phyloP scores from a whole-genome alignment of 2,329 filamentous ascomycete species.

The Dactylellina sp. region DNA sequence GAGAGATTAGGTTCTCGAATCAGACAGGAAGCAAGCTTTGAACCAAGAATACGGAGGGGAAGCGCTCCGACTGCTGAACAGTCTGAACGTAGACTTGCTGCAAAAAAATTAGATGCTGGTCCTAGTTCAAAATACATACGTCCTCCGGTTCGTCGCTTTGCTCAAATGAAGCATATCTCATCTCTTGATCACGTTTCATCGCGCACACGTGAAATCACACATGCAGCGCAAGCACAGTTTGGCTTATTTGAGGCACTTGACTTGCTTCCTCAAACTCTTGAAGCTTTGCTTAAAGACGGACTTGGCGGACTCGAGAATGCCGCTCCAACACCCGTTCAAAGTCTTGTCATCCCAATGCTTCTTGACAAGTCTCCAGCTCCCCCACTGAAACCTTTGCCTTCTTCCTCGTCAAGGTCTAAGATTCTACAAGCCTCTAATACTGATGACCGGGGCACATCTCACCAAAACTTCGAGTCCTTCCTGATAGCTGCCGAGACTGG shows the following conservation, averaged over 20 bases:
- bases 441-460: conserved; percentile 64
- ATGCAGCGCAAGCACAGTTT: conserved; percentile 66
- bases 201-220: conserved; percentile 35
- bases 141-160: conserved; percentile 46
- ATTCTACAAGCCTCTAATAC: conserved; percentile 47
- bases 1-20: too few relatives aligned
- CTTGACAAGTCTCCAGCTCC: conserved; percentile 69
- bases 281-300: conserved; percentile 78
- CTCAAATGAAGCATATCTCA: conserved; percentile 53
- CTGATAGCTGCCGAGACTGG: conserved; percentile 95
- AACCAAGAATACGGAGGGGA: too few relatives aligned
- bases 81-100: conserved; percentile 3
- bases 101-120: neutral
- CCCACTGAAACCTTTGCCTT: conserved; percentile 12
- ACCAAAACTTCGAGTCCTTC: conserved; percentile 70
- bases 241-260: conserved; percentile 85
- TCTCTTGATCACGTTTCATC: conserved; percentile 58
- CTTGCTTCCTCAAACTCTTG: conserved; percentile 77
- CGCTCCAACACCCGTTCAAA: conserved; percentile 87
- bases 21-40: too few relatives aligned
- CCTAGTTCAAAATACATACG: conserved; percentile 12
- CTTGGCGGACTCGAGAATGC: conserved; percentile 80
- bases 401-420: neutral
- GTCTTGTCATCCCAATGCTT: conserved; percentile 85
- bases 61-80: too few relatives aligned